Base-by-base conservation (phyloP, 2,329 filamentous ascomycete species). In the Xylariales sp. region DNA sequence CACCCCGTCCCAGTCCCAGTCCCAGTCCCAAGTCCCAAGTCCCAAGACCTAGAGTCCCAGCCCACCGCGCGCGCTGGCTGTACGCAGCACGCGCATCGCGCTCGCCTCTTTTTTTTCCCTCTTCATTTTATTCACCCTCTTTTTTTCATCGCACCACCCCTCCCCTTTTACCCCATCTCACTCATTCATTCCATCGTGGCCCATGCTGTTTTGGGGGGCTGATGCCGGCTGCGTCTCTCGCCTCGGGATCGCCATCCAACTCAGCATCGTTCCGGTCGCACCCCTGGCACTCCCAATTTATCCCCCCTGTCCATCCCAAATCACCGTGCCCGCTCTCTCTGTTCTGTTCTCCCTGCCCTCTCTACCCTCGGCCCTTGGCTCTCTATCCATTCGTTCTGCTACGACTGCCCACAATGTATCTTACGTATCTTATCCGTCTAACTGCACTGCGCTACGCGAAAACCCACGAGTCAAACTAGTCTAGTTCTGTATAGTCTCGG, bases 191-290 rank as follows among this genome's bases (percentile, higher is more conserved):
- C 57, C 12, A 28, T 36, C 52, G 28, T 61, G 48, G 49, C 43
- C 56, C 58, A 53, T 64, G 48, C 59, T 58, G 54, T 56, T 64
- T 59, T 56, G 45, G 65, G 62, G 68, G 68, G 68, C 66, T 71
- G 63, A 66, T 59, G 68, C 71, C 72, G 72, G 71, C 65, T 72
- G 73, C 74, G 70, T 70, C 60, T 73, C 68, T 75, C 69, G 72
- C 71, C 72, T 76, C 74, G 74, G 73, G 71, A 74, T 69, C 65
- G 68, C 71, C 71, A 69, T 67, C 62, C 52, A 61, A 67, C 61
- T 57, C 62, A 58, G 49, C 46, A 52, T 64, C 45, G 18, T 59
- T 54, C 63, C 59, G 53, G 62, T 61, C 53, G 56, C 68, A 54
- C 61, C 61, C 68, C 61, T 66, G 60, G 53, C 58, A 53, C 58